Evolutionary conservation across 768 basidiomycete genomes (phyloP), one percentile per base, ranked within the genome.

Genomic region (Psilocybe cubensis): DNA sequence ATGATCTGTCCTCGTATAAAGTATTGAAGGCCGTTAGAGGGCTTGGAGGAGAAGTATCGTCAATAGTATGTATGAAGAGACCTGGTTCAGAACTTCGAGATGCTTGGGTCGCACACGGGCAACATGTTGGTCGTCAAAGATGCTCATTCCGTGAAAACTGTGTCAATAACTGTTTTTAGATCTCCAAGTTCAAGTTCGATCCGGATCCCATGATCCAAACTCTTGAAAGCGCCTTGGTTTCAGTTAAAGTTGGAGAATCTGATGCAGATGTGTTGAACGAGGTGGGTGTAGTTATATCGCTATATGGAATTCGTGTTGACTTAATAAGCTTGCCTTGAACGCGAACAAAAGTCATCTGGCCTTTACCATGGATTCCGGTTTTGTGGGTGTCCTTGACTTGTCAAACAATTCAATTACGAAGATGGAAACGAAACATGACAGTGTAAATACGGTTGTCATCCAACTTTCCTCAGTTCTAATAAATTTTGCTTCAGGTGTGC

Each of bases 291-390:
- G 14, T 12, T 52, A 29, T 44, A 57, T 38, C 50, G 38, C 38
- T 51, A n/a, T 14, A 44, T 7, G 35, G 25, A 52, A 31, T 23
- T 35, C 7, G 20, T 52, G 48, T 63, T 75, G 58, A 78, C 60
- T 67, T 67, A 81, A 76, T 69, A 70, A 93, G 91, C 82, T 92
- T 66, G 77, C 78, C 57, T 64, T 91, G 62, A 87, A 84, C 70
- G 61, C 67, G 25, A 81, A 82, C 59, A 78, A 79, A 68, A 76
- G 76, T 63, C 65, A 83, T 69, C 62, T 93, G 41, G 89, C 88
- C 4, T 92, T 89, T 69, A 83, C 84, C 58, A 79, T 81, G 27
- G 92, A 94, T 69, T 81, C 82, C 18, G 92, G 92, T 0, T 61
- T 65, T 14, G 87, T 91, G 11, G 91, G 91, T 0, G 72, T 86